Percentiles rank a stretch among this genome's conserved stretches.
Evolutionary conservation across 2,329 filamentous ascomycete species (phyloP).

Genomic region (Cladosporium sp.): DNA sequence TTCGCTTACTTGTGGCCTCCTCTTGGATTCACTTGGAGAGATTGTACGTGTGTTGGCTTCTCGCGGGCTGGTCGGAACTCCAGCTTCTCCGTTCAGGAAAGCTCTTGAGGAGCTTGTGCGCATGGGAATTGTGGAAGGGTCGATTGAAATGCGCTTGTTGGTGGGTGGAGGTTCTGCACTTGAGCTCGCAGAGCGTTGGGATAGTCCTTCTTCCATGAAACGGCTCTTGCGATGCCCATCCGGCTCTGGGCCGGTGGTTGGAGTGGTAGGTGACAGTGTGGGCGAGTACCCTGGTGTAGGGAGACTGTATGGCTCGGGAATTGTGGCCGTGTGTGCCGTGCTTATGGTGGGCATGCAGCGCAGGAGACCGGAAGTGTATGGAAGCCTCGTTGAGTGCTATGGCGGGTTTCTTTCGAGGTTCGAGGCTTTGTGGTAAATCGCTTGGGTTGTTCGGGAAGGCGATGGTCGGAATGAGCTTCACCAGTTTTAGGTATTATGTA

Average conservation of each 20-base stretch:
- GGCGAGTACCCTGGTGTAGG: neutral
- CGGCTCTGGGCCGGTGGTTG: conserved; percentile 5
- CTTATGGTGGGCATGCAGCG: conserved; percentile 1
- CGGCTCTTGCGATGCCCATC: conserved; percentile 13
- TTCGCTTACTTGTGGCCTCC: conserved; percentile 22
- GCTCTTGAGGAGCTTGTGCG: conserved; percentile 64
- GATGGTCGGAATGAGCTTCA: too few species aligned
- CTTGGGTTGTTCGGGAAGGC: too few species aligned
- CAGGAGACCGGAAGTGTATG: neutral
- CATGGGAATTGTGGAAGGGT: conserved; percentile 54
- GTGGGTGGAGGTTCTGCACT: neutral
- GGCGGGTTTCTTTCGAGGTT: too few species aligned
- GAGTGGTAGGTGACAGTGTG: neutral
- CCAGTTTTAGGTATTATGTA: too few species aligned
- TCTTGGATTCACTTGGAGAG: conserved; percentile 20
- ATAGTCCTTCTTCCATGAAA: conserved; percentile 14
- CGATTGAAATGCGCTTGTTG: conserved; percentile 13
- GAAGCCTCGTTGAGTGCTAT: too few species aligned
- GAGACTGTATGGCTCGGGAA: neutral
- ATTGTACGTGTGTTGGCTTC: conserved; percentile 19
- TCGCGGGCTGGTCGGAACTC: conserved; percentile 19
- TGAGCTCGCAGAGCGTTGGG: neutral
- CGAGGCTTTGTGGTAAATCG: too few species aligned
- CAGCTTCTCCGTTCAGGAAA: conserved; percentile 31
- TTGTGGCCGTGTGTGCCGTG: neutral